Evolutionary conservation across 495 filamentous ascomycete species (phyloP).

Genomic region (Tuber aestivum): DNA sequence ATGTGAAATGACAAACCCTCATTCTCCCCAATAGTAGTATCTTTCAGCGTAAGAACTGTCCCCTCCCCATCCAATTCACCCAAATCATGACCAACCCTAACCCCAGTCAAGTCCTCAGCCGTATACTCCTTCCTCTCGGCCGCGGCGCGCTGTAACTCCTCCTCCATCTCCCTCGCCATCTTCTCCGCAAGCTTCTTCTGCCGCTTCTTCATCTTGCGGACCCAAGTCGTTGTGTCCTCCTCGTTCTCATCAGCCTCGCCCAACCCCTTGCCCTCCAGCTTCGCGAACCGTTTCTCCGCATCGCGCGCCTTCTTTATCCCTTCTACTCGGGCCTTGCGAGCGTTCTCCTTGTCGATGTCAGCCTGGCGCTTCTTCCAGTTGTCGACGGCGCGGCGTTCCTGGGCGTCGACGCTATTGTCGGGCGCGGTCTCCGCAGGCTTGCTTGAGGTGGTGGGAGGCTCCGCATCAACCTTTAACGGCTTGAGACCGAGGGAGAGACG

Average conservation of each 20-base stretch:
- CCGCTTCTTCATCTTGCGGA: slow-evolving; percentile 78
- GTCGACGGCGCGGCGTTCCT: slow-evolving; percentile 44
- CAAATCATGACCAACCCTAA: slow-evolving; percentile 84
- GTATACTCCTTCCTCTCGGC: slow-evolving; percentile 63
- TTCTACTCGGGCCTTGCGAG: slow-evolving; percentile 71
- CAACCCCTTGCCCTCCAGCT: slow-evolving; percentile 72
- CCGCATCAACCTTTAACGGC: slow-evolving; percentile 64
- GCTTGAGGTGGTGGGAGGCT: slow-evolving; percentile 57
- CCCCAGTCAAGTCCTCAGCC: slow-evolving; percentile 73
- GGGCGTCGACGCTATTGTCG: slow-evolving; percentile 55
- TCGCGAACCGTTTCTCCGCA: slow-evolving; percentile 63
- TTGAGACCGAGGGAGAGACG: slow-evolving; percentile 84
- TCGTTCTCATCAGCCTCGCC: slow-evolving; percentile 63
- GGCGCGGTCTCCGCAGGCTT: slow-evolving; percentile 59
- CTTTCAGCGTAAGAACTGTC: slow-evolving; percentile 84
- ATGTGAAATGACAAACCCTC: slow-evolving; percentile 46
- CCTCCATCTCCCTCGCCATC: slow-evolving; percentile 60
- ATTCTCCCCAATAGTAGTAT: slow-evolving; percentile 75
- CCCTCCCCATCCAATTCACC: slow-evolving; percentile 68
- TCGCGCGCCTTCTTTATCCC: slow-evolving; percentile 87
- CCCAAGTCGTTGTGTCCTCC: slow-evolving; percentile 74
- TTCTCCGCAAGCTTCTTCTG: slow-evolving; percentile 83
- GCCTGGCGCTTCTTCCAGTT: slow-evolving; percentile 65
- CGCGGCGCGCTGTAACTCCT: slow-evolving; percentile 57
- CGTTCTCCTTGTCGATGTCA: slow-evolving; percentile 47